A percentile compares a stretch with the other conserved stretches of the same genome.
phyloP scores from a whole-genome alignment of 83 land plant genomes.

The Picea engelmannii region DNA sequence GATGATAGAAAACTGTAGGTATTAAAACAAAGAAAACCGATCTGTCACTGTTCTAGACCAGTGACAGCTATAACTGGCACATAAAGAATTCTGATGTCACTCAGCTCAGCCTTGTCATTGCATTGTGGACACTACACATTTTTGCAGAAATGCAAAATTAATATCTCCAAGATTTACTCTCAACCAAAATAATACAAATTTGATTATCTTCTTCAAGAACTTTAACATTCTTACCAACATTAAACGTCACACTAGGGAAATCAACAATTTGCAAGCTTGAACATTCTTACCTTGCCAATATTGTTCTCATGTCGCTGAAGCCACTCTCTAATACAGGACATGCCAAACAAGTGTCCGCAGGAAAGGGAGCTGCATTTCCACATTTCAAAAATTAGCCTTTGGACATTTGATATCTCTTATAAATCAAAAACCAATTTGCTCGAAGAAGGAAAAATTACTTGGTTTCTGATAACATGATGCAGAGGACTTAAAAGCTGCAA shows the following conservation, averaged over 20 bases:
- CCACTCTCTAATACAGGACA: slow-evolving; percentile 4
- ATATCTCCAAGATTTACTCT: not conserved
- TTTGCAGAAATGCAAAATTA: not conserved
- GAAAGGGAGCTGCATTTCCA: slow-evolving; percentile 10
- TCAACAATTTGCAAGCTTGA: not conserved
- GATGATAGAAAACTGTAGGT: no score
- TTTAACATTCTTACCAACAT: not conserved
- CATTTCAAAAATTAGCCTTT: not conserved
- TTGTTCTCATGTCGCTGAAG: not conserved
- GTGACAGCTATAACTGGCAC: not conserved
- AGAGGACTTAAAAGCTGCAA: no score
- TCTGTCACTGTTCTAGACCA: not conserved
- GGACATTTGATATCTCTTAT: no score
- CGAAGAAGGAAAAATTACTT: no score
- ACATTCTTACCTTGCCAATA: slow-evolving; percentile 7
- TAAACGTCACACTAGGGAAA: not conserved
- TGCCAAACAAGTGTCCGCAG: not conserved
- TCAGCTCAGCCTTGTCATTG: not conserved
- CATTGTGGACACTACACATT: slow-evolving; percentile 10
- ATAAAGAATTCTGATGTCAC: slow-evolving; percentile 12
- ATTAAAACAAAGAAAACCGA: no score
- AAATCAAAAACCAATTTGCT: no score
- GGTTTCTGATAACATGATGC: no score
- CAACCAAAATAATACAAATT: not conserved
- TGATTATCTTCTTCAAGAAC: not conserved